Evolutionary conservation across 495 filamentous ascomycete species (phyloP).

Genomic region (Aspergillus nanangensis): DNA sequence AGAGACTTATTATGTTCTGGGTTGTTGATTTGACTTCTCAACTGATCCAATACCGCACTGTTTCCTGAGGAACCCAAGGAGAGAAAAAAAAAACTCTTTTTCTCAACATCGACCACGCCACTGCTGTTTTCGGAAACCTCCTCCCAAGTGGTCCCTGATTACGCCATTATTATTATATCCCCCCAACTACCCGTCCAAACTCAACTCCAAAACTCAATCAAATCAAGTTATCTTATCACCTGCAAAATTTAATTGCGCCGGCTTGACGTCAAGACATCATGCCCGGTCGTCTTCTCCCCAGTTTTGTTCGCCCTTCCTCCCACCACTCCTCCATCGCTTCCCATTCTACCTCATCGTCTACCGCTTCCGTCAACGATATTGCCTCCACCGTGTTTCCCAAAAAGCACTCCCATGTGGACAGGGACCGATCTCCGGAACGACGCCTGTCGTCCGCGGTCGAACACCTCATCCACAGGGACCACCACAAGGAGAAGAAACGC

Average conservation of each 20-base stretch:
- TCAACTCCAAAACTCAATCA: too few relatives aligned
- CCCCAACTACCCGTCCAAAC: too few relatives aligned
- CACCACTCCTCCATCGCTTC: conserved; percentile 34
- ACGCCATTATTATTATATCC: too few relatives aligned
- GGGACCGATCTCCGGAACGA: conserved; percentile 38
- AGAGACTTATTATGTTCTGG: conserved; percentile 32
- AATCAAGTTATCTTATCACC: too few relatives aligned
- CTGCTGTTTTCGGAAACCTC: background rate
- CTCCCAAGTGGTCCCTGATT: background rate
- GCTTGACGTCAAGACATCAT: conserved; percentile 20
- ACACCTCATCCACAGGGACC: conserved; percentile 41
- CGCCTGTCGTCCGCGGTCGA: conserved; percentile 43
- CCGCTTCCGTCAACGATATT: conserved; percentile 42
- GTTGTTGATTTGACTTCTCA: conserved; percentile 17
- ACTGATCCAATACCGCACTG: conserved; percentile 25
- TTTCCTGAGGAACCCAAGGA: conserved; percentile 18
- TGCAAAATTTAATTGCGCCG: too few relatives aligned
- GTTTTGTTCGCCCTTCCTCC: conserved; percentile 38
- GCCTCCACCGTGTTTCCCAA: conserved; percentile 20
- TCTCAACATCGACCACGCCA: background rate
- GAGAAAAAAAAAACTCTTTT: too few relatives aligned
- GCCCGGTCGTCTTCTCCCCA: conserved; percentile 45
- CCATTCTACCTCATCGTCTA: conserved; percentile 36
- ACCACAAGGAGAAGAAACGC: conserved; percentile 41
- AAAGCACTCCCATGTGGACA: conserved; percentile 26